phyloP scores from a whole-genome alignment of 2,329 filamentous ascomycete species.

The Sordariomycetes sp. region DNA sequence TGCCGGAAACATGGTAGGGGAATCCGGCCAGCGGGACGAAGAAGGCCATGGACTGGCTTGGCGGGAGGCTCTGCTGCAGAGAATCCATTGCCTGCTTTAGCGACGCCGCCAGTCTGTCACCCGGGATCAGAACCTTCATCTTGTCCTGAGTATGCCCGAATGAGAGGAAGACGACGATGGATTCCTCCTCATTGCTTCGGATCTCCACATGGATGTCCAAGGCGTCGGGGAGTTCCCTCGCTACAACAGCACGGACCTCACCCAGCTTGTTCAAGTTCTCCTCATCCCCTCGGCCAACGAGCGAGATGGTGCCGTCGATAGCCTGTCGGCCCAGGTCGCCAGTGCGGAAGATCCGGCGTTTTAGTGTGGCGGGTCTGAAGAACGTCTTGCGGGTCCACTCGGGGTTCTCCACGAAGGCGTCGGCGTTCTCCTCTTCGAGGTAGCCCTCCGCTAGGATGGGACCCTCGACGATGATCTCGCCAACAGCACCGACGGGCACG shows the following conservation, averaged over 20 bases:
- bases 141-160: slow-evolving; percentile 16
- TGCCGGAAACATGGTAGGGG: slow-evolving; percentile 35
- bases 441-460: slow-evolving; percentile 8
- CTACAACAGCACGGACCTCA: too few relatives aligned
- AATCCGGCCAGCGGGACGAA: slow-evolving; percentile 33
- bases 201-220: slow-evolving; percentile 35
- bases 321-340: slow-evolving; percentile 34
- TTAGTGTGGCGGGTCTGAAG: background rate
- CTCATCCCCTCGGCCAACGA: slow-evolving; percentile 44
- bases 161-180: slow-evolving; percentile 32
- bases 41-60: slow-evolving; percentile 36
- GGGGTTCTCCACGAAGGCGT: slow-evolving; percentile 44
- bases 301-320: slow-evolving; percentile 25
- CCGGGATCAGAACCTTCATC: slow-evolving; percentile 11
- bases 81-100: slow-evolving; percentile 18
- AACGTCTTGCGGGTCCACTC: slow-evolving; percentile 33
- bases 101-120: slow-evolving; percentile 17
- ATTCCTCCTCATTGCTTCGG: slow-evolving; percentile 28
- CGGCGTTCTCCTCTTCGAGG: slow-evolving; percentile 14
- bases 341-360: slow-evolving; percentile 28
- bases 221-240: too few relatives aligned
- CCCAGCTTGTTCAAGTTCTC: too few relatives aligned
- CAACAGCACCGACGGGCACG: slow-evolving; percentile 6
- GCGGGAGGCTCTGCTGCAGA: slow-evolving; percentile 22
- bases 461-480: slow-evolving; percentile 11